phyloP scores from a whole-genome alignment of 148 eudicot species.

The Drosera capensis region DNA sequence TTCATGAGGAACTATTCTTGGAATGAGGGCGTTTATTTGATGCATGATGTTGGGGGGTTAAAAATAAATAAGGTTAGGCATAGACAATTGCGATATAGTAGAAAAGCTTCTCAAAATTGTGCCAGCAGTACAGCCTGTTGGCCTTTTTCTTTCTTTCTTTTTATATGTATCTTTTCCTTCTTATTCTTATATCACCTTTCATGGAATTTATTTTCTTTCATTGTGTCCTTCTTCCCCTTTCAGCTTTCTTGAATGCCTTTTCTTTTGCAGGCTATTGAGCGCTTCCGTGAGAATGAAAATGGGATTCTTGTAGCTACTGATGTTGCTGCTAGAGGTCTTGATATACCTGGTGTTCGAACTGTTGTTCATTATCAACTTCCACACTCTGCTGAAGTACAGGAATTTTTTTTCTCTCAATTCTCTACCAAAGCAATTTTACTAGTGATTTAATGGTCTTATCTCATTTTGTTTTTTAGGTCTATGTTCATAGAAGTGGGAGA shows the following conservation, averaged over 20 bases:
- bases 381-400: conserved; percentile 73
- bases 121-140: too few relatives aligned
- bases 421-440: not conserved
- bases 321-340: conserved; percentile 92
- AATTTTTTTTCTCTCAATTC: not conserved
- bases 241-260: not conserved
- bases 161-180: too few relatives aligned
- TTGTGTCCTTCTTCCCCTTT: not conserved
- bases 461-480: conserved; percentile 35
- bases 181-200: not conserved
- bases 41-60: too few relatives aligned
- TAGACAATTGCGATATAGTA: too few relatives aligned
- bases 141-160: too few relatives aligned
- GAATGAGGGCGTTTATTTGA: too few relatives aligned
- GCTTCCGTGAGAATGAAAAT: conserved; percentile 69
- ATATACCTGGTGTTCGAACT: conserved; percentile 83
- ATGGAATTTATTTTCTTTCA: not conserved
- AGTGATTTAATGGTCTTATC: not conserved
- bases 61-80: too few relatives aligned
- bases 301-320: conserved; percentile 82
- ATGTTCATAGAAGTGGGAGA: conserved; percentile 96
- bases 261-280: conserved; percentile 66
- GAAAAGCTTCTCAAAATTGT: too few relatives aligned
- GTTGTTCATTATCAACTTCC: conserved; percentile 97
- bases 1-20: too few relatives aligned